Evolutionary conservation across 306 rosid species (phyloP).

Genomic region (Pyrus communis): DNA sequence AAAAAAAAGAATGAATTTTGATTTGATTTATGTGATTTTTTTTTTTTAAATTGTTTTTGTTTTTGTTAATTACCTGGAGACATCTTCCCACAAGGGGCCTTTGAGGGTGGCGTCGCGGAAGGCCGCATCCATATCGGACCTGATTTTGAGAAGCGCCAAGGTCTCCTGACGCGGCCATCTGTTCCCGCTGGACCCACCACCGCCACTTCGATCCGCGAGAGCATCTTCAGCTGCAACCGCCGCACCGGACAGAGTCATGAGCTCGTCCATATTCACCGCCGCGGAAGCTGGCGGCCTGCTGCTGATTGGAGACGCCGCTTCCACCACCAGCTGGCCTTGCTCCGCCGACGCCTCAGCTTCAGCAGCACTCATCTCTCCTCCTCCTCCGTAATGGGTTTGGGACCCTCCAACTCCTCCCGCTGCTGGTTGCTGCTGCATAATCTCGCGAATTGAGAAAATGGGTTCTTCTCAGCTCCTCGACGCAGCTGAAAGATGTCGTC

Average conservation of each 20-base stretch:
- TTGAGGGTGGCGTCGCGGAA: constrained; percentile 47
- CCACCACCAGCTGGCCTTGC: constrained; percentile 26
- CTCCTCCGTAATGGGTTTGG: constrained; percentile 15
- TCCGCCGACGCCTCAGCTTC: not conserved
- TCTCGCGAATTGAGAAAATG: not conserved
- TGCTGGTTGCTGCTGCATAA: constrained; percentile 10
- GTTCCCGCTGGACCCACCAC: constrained; percentile 22
- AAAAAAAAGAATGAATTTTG: not conserved
- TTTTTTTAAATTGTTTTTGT: not conserved
- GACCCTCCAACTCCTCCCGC: constrained; percentile 1
- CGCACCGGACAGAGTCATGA: constrained; percentile 18
- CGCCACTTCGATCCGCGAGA: not conserved
- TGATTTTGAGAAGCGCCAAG: constrained; percentile 32
- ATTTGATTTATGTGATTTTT: not conserved
- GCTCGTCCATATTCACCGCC: constrained; percentile 33
- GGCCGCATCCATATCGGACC: constrained; percentile 41
- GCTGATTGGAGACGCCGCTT: constrained; percentile 44
- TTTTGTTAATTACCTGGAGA: constrained; percentile 27
- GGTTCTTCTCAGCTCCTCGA: not conserved
- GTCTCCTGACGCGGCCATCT: constrained; percentile 54
- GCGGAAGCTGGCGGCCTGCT: constrained; percentile 37
- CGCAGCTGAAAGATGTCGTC: not conserved
- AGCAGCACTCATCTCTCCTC: constrained; percentile 1
- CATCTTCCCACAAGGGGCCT: constrained; percentile 47
- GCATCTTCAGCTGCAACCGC: constrained; percentile 3